Base-by-base conservation (phyloP, 352 stramenopile genomes). In the Pythium utonaiense region DNA sequence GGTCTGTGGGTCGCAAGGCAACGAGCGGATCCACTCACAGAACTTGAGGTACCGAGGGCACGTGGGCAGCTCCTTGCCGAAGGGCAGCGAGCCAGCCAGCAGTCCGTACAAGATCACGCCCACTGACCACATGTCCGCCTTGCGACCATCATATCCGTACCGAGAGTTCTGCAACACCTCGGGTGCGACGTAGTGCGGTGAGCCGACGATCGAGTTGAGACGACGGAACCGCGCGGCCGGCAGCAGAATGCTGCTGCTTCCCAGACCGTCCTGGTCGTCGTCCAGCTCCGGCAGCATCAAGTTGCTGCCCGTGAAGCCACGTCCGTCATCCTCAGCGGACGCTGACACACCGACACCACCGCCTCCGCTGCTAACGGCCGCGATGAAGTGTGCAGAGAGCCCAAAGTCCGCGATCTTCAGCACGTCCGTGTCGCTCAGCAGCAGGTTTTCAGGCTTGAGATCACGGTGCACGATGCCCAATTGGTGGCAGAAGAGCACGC, bases 391-490 rank as follows among this genome's bases (percentile, higher is more conserved):
- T 3, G 92, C 91, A 8, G 89, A 97, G n/a, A 98, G 83, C 6
- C 93, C 93, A 64, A 98, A 98, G 62, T 98, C 93, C 10, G 93
- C 93, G 60, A 98, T 98, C 75, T 98, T 98, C 51, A 98, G 81
- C 67, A 96, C 85, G 28, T 95, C 86, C 17, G 74, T 54, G 45
- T 97, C 90, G 40, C 80, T 98, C 58, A 91, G 78, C 30, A 99
- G 77, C 47, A 99, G 69, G 71, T 98, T 99, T 70, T 99, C 95
- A 2, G 96, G 95, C 71, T 99, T 98, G 12, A 99, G 78, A 64
- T 99, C 95, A 41, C 93, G 86, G 70, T 98, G 93, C 21, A 96
- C 93, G 54, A 99, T 97, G 24, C 92, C 91, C 14, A 93, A 69
- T 34, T 94, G 76, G 58, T 98, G 92, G 67, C 89, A 98, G 58